Conservation (phyloP, 2,329 filamentous ascomycete species). For the Colletotrichum aenigma region DNA sequence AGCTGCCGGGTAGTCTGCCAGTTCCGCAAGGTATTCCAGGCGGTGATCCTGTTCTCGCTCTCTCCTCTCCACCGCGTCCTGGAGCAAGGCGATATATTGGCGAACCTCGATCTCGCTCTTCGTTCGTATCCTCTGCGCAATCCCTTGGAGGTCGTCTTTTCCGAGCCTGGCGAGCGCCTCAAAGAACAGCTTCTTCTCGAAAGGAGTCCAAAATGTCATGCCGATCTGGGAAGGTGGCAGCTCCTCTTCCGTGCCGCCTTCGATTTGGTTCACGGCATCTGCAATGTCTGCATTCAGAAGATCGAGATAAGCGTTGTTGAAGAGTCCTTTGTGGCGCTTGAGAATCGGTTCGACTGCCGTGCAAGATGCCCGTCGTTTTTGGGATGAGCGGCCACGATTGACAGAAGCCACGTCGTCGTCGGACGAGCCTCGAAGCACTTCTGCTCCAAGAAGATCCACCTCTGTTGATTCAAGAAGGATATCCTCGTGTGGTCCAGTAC, state of each 20-base stretch:
- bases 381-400: slow-evolving; percentile 4
- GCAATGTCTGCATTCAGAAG: slow-evolving; percentile 63
- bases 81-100: slow-evolving; percentile 70
- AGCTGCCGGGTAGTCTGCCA: slow-evolving; percentile 71
- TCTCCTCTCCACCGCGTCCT: slow-evolving; percentile 49
- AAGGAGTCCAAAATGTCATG: slow-evolving; percentile 68
- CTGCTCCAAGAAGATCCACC: background rate
- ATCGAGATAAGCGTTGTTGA: slow-evolving; percentile 53
- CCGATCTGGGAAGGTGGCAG: slow-evolving; percentile 66
- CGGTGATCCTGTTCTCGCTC: slow-evolving; percentile 31
- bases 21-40: slow-evolving; percentile 37
- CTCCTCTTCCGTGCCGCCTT: slow-evolving; percentile 30
- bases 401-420: background rate
- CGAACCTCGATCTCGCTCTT: slow-evolving; percentile 79
- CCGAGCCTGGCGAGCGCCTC: slow-evolving; percentile 68
- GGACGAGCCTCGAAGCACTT: background rate
- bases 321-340: slow-evolving; percentile 47
- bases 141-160: slow-evolving; percentile 61
- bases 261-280: slow-evolving; percentile 48
- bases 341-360: slow-evolving; percentile 33
- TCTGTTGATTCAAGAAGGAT: background rate
- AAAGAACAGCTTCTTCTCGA: slow-evolving; percentile 77
- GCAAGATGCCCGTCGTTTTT: slow-evolving; percentile 34
- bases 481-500: background rate
- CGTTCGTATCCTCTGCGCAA: slow-evolving; percentile 67